Base-by-base conservation (phyloP, 2,329 filamentous ascomycete genomes). In the Trichothecium roseum region DNA sequence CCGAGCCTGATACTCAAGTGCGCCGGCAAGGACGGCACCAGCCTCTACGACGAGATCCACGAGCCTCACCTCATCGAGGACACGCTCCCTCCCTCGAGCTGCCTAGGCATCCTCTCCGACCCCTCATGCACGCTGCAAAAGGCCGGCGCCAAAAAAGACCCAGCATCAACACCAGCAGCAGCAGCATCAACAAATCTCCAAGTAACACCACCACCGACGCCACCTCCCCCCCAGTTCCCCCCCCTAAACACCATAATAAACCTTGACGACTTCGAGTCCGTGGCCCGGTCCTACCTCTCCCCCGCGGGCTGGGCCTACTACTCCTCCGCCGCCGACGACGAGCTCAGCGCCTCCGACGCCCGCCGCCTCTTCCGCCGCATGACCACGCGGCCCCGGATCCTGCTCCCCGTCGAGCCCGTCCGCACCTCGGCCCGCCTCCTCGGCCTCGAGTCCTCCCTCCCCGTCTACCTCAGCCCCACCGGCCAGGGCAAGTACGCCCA, bases 251-350 rank as follows among this genome's bases (percentile, higher is more conserved):
- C n/a, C 13, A 38, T 39, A n/a, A 27, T 39, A 26, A 36, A 24
- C 32, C 59, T 69, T 7, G n/a, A 76, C 41, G 78, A 82, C 55
- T 81, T 81, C 47, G 67, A 74, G 35, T 39, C 57, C 9, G 72
- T 69, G 0, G 77, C 78, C 4, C 63, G 66, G 13, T 58, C 60
- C 18, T 69, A 66, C 5, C 63, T 78, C 32, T 64, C 65, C 8
- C 64, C 68, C 16, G 82, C 83, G 47, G 72, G 77, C n/a, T 81
- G 74, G 74, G 78, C 78, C 1, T 83, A 81, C 47, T 72, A 78
- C 49, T 79, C 74, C 15, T 79, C 74, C 8, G 78, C 77, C 2
- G 72, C 78, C 9, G 81, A 75, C 5, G 78, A 69, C 47, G 53
- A 62, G n/a, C 66, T 67, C 46, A 73, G 78, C 27, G 72, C 77